Conservation (phyloP, 257 asterid species). For the Orobanche coerulescens region DNA sequence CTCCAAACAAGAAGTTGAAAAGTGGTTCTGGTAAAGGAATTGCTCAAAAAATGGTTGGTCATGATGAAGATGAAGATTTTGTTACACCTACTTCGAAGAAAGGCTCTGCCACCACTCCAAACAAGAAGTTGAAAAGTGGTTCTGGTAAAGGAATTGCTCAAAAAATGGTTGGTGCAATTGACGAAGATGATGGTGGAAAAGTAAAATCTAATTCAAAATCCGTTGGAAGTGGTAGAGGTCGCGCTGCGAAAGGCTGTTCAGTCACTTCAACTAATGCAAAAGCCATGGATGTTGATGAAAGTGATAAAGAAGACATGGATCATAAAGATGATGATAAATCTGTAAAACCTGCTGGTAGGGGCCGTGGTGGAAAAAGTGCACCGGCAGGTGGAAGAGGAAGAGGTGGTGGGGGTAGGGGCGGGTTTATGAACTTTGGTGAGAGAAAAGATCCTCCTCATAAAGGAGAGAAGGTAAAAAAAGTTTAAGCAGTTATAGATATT, state of each 20-base stretch:
- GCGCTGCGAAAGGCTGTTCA: constrained; percentile 56
- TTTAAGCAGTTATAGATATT: constrained; percentile 18
- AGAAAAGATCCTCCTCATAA: constrained; percentile 99
- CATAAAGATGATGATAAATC: constrained; percentile 46
- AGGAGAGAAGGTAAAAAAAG: constrained; percentile 81
- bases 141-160: constrained; percentile 55
- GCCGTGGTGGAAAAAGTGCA: constrained; percentile 84
- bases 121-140: constrained; percentile 62
- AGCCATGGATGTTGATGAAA: constrained; percentile 41
- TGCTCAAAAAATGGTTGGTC: constrained; percentile 36
- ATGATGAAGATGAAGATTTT: constrained; percentile 71
- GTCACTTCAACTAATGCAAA: constrained; percentile 30
- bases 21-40: constrained; percentile 60
- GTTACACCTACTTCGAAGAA: constrained; percentile 43
- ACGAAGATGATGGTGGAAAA: constrained; percentile 47
- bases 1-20: constrained; percentile 68
- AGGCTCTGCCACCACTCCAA: constrained; percentile 41
- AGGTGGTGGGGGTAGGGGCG: constrained; percentile 96
- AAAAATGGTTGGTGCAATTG: constrained; percentile 43
- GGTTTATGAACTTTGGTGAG: constrained; percentile 94
- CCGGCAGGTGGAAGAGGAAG: constrained; percentile 85
- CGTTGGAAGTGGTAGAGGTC: constrained; percentile 76
- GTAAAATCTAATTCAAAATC: constrained; percentile 47
- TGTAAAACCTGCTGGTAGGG: constrained; percentile 72
- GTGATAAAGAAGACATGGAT: constrained; percentile 54